Conservation (phyloP, 805 yeast species). For the Candida ascalaphidarum region DNA sequence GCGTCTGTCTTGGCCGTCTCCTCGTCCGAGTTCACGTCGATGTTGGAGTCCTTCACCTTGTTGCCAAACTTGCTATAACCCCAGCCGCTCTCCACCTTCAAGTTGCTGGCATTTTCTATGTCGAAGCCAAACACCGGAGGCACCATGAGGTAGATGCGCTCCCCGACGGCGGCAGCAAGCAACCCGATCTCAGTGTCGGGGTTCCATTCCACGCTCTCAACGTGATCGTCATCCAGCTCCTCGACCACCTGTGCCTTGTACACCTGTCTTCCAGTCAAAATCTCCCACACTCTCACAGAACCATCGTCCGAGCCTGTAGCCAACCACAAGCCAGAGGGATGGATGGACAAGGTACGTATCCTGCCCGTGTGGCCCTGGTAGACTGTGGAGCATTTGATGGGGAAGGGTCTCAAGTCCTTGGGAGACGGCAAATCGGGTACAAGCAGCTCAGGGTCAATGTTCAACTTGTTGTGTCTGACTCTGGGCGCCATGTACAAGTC, state of each 20-base stretch:
- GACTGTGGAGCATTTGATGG: conserved; percentile 77
- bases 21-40: conserved; percentile 29
- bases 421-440: conserved; percentile 97
- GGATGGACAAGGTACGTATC: conserved; percentile 74
- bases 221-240: conserved; percentile 60
- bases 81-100: conserved; percentile 82
- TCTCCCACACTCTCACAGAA: conserved; percentile 93
- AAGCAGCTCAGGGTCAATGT: conserved; percentile 92
- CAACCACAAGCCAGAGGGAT: conserved; percentile 87
- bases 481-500: conserved; percentile 95
- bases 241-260: conserved; percentile 50
- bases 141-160: conserved; percentile 63
- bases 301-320: conserved; percentile 99
- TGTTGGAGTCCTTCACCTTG: conserved; percentile 35
- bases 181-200: conserved; percentile 72
- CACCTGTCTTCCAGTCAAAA: conserved; percentile 89
- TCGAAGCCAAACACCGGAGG: conserved; percentile 92
- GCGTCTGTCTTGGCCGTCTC: conserved; percentile 28
- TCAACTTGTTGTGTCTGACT: conserved; percentile 80
- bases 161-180: conserved; percentile 79
- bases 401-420: conserved; percentile 93
- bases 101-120: conserved; percentile 71
- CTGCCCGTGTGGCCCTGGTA: conserved; percentile 79
- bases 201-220: conserved; percentile 83
- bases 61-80: conserved; percentile 67